Conservation (phyloP, 768 basidiomycete species). For the Suillus cothurnatus region DNA sequence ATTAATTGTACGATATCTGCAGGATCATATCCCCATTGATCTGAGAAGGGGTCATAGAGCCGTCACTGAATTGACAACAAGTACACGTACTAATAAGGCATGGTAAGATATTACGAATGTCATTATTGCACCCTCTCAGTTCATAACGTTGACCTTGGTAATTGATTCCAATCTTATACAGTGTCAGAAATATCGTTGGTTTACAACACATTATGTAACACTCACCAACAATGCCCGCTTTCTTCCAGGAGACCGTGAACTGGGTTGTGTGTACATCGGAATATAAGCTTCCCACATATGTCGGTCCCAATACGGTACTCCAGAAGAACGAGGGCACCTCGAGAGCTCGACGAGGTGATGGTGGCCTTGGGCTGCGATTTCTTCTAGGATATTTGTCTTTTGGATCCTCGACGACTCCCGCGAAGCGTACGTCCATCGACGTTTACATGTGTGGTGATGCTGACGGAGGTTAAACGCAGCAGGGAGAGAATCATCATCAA, state of each 20-base stretch:
- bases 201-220: background rate
- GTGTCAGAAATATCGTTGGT: background rate
- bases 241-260: background rate
- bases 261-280: background rate
- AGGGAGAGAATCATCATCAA: background rate
- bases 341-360: background rate
- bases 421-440: background rate
- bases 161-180: slow-evolving; percentile 2
- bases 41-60: background rate
- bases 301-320: background rate
- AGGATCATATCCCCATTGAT: background rate
- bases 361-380: background rate
- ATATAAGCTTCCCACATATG: background rate
- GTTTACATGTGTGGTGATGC: background rate
- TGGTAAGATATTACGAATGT: background rate
- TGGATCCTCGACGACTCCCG: background rate
- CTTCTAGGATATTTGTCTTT: background rate
- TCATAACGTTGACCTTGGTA: background rate
- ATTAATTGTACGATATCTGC: background rate
- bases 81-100: slow-evolving; percentile 1
- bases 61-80: background rate
- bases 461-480: background rate
- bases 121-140: background rate
- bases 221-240: slow-evolving; percentile 1
- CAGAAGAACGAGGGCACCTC: background rate